These are phyloP conservation scores for Gynochthodes officinalis DNA, from an alignment of 257 asterid species.

Conservation along the genomic window DNA sequence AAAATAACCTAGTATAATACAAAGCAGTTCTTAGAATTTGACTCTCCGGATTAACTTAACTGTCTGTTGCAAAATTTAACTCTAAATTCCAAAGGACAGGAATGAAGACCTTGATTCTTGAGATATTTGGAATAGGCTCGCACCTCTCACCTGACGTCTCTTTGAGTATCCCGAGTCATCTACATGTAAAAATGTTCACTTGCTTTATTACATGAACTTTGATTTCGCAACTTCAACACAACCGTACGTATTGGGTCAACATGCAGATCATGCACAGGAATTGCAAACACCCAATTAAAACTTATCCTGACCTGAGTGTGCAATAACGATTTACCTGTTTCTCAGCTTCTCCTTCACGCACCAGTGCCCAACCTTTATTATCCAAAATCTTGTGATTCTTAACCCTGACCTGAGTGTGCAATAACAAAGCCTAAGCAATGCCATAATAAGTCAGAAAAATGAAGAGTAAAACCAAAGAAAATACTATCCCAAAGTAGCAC, in stretches of 20 bases:
- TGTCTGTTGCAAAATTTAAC: too few relatives aligned
- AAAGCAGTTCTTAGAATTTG: too few relatives aligned
- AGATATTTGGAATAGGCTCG: neutral
- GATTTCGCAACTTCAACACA: neutral
- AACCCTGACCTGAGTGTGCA: constrained; percentile 57
- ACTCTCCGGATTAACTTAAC: too few relatives aligned
- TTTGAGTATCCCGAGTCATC: neutral
- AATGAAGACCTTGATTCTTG: neutral
- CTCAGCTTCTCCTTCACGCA: constrained; percentile 99
- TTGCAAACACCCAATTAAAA: neutral
- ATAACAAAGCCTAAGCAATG: neutral
- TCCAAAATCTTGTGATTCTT: constrained; percentile 74
- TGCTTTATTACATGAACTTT: neutral
- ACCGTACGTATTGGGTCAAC: too few relatives aligned
- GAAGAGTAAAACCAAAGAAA: constrained; percentile 15
- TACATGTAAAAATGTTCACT: neutral
- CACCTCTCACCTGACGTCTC: neutral
- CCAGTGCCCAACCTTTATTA: constrained; percentile 80
- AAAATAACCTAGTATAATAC: too few relatives aligned
- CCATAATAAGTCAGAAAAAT: constrained; percentile 18
- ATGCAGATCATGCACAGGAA: neutral
- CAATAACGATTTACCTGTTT: constrained; percentile 61
- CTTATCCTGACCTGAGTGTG: too few relatives aligned
- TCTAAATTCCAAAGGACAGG: neutral
- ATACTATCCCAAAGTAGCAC: constrained; percentile 22